Conservation (phyloP, 2,329 filamentous ascomycete species). For the Chaetomium sp. region DNA sequence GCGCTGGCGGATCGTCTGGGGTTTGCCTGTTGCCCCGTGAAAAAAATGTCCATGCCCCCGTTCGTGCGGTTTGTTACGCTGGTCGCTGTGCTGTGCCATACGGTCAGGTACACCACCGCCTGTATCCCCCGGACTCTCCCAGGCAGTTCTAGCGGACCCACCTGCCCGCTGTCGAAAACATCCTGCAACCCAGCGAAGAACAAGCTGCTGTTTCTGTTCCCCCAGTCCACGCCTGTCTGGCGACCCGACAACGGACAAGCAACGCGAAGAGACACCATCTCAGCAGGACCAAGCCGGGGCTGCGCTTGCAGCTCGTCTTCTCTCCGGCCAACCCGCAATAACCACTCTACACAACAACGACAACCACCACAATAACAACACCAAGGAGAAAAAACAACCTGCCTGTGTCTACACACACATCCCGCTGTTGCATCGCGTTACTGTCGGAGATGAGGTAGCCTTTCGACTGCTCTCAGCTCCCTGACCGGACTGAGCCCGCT, state of each 20-base stretch:
- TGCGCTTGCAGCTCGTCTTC: slow-evolving; percentile 8
- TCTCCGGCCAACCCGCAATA: not conserved
- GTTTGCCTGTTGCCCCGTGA: slow-evolving; percentile 21
- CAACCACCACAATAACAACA: too few species aligned
- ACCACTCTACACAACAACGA: too few species aligned
- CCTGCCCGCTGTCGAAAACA: slow-evolving; percentile 17
- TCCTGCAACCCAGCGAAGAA: slow-evolving; percentile 14
- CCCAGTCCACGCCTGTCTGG: slow-evolving; percentile 14
- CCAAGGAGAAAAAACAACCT: not conserved
- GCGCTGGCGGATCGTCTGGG: not conserved
- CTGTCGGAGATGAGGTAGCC: slow-evolving; percentile 52
- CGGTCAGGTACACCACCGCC: not conserved
- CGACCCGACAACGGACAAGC: slow-evolving; percentile 13
- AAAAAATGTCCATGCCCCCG: slow-evolving; percentile 1
- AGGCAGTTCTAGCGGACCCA: slow-evolving; percentile 9
- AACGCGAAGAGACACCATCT: not conserved
- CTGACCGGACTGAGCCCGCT: slow-evolving; percentile 49
- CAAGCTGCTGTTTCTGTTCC: slow-evolving; percentile 1
- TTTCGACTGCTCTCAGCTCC: slow-evolving; percentile 51
- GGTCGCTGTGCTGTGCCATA: slow-evolving; percentile 13
- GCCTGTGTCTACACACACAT: slow-evolving; percentile 15
- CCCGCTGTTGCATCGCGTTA: slow-evolving; percentile 18
- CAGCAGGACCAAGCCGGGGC: not conserved
- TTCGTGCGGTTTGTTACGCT: slow-evolving; percentile 1
- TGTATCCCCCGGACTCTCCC: not conserved